Evolutionary conservation across 1,284 basidiomycete genomes (phyloP).

Genomic region (Malassezia globosa): DNA sequence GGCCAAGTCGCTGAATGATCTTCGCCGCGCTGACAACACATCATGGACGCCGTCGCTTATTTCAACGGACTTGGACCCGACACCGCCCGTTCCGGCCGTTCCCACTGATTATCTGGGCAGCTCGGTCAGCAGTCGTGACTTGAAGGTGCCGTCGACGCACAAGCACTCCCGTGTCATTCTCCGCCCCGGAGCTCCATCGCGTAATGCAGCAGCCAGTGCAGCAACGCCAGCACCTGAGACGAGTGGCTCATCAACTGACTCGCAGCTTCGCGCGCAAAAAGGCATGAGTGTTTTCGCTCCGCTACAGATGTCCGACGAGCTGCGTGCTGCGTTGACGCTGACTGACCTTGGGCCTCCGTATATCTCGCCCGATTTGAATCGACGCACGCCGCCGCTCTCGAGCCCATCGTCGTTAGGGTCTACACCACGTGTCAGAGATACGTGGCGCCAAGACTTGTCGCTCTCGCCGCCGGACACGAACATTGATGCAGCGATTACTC

Average conservation of each 20-base stretch:
- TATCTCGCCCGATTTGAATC: constrained; percentile 1
- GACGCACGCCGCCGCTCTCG: constrained; percentile 13
- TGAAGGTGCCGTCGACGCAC: background rate
- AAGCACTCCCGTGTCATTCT: background rate
- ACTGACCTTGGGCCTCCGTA: background rate
- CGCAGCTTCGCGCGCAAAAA: constrained; percentile 7
- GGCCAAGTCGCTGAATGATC: background rate
- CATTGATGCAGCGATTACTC: constrained; percentile 6
- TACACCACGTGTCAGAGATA: background rate
- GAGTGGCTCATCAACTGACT: background rate
- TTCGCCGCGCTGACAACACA: background rate
- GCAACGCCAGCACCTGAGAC: background rate
- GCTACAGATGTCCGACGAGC: constrained; percentile 11
- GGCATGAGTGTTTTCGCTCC: constrained; percentile 18
- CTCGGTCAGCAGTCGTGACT: background rate
- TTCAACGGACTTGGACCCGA: background rate
- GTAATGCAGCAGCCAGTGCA: background rate
- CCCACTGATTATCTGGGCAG: background rate
- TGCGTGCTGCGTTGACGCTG: constrained; percentile 1
- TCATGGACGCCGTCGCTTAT: background rate
- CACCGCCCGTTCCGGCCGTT: background rate
- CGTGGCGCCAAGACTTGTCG: background rate
- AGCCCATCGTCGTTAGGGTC: constrained; percentile 15
- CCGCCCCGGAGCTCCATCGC: background rate
- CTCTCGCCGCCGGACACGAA: background rate